Conservation (phyloP, 768 basidiomycete genomes). For the Russula sp. region DNA sequence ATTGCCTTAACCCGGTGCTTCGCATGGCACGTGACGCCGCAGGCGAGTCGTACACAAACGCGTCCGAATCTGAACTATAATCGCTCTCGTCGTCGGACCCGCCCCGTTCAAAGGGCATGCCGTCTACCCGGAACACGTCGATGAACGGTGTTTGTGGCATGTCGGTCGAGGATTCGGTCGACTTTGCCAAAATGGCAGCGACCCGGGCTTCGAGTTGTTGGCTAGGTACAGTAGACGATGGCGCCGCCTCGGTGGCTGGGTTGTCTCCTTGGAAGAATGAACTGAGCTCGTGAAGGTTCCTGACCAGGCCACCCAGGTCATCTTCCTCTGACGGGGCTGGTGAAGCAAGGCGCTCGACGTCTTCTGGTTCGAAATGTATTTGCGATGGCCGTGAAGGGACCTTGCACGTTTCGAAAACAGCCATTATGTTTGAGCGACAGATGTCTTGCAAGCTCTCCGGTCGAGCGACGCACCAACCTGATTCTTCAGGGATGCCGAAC, state of each 20-base stretch:
- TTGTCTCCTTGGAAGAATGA: conserved; percentile 59
- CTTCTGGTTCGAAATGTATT: conserved; percentile 65
- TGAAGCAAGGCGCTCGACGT: conserved; percentile 36
- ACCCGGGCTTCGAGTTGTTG: conserved; percentile 69
- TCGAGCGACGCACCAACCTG: conserved; percentile 83
- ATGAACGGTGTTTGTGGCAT: conserved; percentile 74
- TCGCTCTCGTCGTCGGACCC: conserved; percentile 31
- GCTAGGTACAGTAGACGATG: conserved; percentile 41
- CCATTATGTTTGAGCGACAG: conserved; percentile 74
- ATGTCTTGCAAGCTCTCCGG: conserved; percentile 51
- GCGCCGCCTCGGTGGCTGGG: not conserved
- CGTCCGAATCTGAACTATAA: conserved; percentile 31
- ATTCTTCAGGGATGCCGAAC: conserved; percentile 75
- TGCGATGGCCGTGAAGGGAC: conserved; percentile 62
- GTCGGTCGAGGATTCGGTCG: conserved; percentile 50
- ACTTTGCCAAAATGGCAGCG: conserved; percentile 77
- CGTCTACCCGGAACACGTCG: conserved; percentile 63
- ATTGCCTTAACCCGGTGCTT: not conserved
- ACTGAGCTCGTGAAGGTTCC: conserved; percentile 69
- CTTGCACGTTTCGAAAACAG: conserved; percentile 81
- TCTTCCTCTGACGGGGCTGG: conserved; percentile 42
- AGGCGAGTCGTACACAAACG: conserved; percentile 35
- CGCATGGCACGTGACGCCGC: conserved; percentile 10
- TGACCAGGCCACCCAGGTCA: conserved; percentile 72
- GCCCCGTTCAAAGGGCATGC: conserved; percentile 21